Conservation (phyloP, 148 eudicot genomes). For the Gaultheria prostrata region DNA sequence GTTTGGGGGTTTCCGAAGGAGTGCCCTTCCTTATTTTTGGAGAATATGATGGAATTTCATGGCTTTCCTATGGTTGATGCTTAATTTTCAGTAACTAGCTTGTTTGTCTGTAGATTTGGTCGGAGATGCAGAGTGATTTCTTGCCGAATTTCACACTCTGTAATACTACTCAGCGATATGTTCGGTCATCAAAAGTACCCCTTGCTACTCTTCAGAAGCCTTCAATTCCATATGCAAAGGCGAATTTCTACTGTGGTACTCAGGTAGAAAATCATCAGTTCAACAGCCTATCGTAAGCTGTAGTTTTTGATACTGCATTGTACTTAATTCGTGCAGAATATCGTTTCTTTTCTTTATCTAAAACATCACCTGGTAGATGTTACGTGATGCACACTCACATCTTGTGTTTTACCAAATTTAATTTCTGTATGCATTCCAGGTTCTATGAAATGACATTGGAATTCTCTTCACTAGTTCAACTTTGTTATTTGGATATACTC, state of each 20-base stretch:
- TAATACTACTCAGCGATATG: slow-evolving; percentile 94
- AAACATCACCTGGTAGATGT: not conserved
- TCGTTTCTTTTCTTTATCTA: not conserved
- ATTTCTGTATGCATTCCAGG: not conserved
- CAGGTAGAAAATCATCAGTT: slow-evolving; percentile 48
- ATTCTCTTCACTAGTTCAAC: no score
- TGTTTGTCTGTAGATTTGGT: slow-evolving; percentile 63
- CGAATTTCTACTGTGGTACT: slow-evolving; percentile 90
- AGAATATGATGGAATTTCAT: not conserved
- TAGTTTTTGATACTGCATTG: slow-evolving; percentile 6
- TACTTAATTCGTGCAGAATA: not conserved
- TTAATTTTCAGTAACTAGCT: slow-evolving; percentile 10
- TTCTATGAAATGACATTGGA: not conserved
- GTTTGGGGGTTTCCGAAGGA: not conserved
- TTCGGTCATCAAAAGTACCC: slow-evolving; percentile 72
- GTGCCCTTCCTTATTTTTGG: not conserved
- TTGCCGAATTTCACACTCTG: slow-evolving; percentile 89
- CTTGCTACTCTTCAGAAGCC: slow-evolving; percentile 86
- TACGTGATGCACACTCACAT: not conserved
- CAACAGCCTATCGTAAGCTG: not conserved
- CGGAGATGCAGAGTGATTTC: slow-evolving; percentile 97
- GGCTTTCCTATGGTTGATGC: slow-evolving; percentile 4
- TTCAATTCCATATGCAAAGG: slow-evolving; percentile 82
- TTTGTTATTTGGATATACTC: no score
- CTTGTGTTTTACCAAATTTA: not conserved